Evolutionary conservation across 2,329 filamentous ascomycete genomes (phyloP).

Genomic region (Penicillium janthinellum): DNA sequence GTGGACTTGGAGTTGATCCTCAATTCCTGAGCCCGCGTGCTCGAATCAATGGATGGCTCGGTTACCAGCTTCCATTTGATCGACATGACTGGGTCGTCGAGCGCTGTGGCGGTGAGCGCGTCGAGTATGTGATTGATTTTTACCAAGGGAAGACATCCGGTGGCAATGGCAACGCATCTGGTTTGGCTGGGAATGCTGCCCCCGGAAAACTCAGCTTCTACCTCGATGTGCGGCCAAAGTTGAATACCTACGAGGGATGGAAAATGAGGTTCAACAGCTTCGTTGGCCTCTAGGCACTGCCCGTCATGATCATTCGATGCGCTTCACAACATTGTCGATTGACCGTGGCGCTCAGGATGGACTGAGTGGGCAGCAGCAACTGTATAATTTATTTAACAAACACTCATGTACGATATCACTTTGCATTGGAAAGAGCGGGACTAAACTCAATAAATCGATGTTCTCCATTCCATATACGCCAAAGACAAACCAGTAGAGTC

Average conservation of each 20-base stretch:
- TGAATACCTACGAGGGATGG: slow-evolving; percentile 64
- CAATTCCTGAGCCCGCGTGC: slow-evolving; percentile 76
- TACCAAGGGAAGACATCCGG: slow-evolving; percentile 70
- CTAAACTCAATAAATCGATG: slow-evolving; percentile 23
- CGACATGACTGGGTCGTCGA: slow-evolving; percentile 97
- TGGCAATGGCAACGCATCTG: slow-evolving; percentile 28
- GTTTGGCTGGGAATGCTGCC: slow-evolving; percentile 35
- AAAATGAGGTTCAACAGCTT: slow-evolving; percentile 57
- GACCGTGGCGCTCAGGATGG: slow-evolving; percentile 29
- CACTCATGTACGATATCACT: slow-evolving; percentile 37
- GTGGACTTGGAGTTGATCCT: slow-evolving; percentile 59
- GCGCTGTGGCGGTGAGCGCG: slow-evolving; percentile 69
- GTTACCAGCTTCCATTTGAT: slow-evolving; percentile 92
- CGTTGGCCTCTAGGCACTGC: slow-evolving; percentile 45
- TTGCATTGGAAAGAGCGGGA: slow-evolving; percentile 20
- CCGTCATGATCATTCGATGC: neutral
- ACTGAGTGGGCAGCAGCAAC: slow-evolving; percentile 21
- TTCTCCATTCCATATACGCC: slow-evolving; percentile 31
- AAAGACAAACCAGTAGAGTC: slow-evolving; percentile 8
- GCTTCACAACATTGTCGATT: slow-evolving; percentile 27
- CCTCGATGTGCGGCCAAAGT: slow-evolving; percentile 65
- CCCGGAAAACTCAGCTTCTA: slow-evolving; percentile 61
- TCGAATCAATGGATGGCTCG: slow-evolving; percentile 76
- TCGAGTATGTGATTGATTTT: slow-evolving; percentile 98
- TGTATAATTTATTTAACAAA: slow-evolving; percentile 39